Base-by-base conservation (phyloP, 108 stramenopile species). In the Phaeodactylum tricornutum region DNA sequence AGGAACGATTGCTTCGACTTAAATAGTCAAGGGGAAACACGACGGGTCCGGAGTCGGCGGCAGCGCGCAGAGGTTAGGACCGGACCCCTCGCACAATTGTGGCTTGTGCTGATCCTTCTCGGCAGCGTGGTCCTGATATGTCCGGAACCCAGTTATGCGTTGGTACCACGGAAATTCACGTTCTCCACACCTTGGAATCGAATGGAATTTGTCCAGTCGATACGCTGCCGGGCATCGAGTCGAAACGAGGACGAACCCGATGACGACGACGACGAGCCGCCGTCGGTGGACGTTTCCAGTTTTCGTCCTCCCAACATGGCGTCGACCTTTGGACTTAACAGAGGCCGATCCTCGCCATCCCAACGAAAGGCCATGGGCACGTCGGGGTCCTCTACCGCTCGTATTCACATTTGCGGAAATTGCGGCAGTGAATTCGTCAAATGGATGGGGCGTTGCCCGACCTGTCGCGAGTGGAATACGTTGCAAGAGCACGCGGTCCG, bases 381-480 rank as follows among this genome's bases (percentile, higher is more conserved):
- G 26, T 71, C 69, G n/a, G 53, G 56, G 28, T 63, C 69, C 24
- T 47, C 57, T 3, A 28, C 49, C 17, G 54, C 76, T 12, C 57
- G 58, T 11, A 74, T 80, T 0, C 72, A 59, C 50, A 59, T 77
- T 2, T 93, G 91, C 43, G 75, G 66, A 14, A 84, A 84, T 46
- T 96, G 96, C 62, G 84, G 88, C 9, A 50, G 75, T 7, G 92
- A 92, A 62, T 87, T 74, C 52, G 76, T 89, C 8, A 79, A 95
- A 53, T 97, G 96, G 96, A 58, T 79, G 37, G 96, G 96, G 6
- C 57, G 75, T 36, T 97, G 87, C 58, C 74, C 80, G 9, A 85
- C 87, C 0, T 96, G 95, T 57, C 52, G 71, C 33, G 83, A 92
- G 62, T 96, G 92, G 92, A 94, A 94, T 64, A 84, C 86, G 11